Conservation (phyloP, 1,139 yeast species). For the Nakaseomyces sp. region DNA sequence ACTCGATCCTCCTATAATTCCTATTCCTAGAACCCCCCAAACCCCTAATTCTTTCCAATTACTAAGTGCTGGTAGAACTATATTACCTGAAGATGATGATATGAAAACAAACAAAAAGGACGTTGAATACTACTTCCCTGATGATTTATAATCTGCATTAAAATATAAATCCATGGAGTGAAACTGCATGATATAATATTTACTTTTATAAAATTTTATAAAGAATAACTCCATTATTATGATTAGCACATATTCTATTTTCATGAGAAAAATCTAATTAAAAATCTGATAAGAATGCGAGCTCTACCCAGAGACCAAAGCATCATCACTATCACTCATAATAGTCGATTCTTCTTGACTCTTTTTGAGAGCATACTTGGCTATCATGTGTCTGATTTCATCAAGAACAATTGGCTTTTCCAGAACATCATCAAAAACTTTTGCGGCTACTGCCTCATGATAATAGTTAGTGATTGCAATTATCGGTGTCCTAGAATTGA, state of each 20-base stretch:
- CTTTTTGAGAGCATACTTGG: constrained; percentile 28
- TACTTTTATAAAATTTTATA: too few relatives aligned
- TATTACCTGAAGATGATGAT: constrained; percentile 26
- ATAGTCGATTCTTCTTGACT: constrained; percentile 30
- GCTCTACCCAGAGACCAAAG: too few relatives aligned
- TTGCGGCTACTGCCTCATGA: constrained; percentile 52
- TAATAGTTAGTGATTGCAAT: constrained; percentile 69
- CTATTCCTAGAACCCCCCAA: constrained; percentile 5
- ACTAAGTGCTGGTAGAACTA: constrained; percentile 26
- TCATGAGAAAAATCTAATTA: too few relatives aligned
- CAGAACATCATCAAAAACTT: constrained; percentile 60
- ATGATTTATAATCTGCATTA: constrained; percentile 14
- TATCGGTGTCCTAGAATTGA: constrained; percentile 68
- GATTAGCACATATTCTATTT: too few relatives aligned
- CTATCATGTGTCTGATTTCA: constrained; percentile 33
- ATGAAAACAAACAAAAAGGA: constrained; percentile 11
- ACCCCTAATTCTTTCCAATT: constrained; percentile 21
- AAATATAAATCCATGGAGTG: not conserved
- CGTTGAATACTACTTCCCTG: constrained; percentile 25
- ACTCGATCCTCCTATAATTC: too few relatives aligned
- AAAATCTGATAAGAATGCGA: too few relatives aligned
- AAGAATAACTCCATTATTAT: too few relatives aligned
- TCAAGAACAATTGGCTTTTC: constrained; percentile 62
- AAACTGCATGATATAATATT: not conserved
- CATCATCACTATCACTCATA: constrained; percentile 26